Percentiles rank a stretch among this genome's conserved stretches.
phyloP scores from a whole-genome alignment of 257 asterid species.

The Asclepias syriaca region DNA sequence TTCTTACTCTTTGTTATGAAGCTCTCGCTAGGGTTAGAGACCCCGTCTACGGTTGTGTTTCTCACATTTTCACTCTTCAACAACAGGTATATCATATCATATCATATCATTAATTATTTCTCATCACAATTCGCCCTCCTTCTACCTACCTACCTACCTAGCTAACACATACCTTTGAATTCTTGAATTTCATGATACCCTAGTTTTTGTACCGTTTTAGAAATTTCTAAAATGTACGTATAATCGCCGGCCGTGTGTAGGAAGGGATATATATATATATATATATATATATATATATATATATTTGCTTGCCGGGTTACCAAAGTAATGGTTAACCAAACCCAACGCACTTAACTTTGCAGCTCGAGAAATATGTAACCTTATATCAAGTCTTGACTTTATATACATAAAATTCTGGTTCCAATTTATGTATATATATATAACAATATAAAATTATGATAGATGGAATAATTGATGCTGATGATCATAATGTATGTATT shows the following conservation, averaged over 20 bases:
- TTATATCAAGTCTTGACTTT: constrained; percentile 23
- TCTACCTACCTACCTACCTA: no score
- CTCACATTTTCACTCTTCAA: constrained; percentile 35
- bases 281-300: no score
- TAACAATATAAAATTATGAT: neutral
- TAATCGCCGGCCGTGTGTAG: neutral
- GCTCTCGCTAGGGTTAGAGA: constrained; percentile 39
- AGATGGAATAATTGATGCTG: neutral
- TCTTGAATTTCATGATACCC: neutral
- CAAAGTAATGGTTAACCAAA: constrained; percentile 4
- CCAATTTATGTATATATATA: neutral
- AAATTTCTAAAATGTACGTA: no score
- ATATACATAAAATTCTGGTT: neutral
- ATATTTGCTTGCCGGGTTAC: constrained; percentile 21
- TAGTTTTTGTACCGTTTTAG: neutral
- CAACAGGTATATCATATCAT: constrained; percentile 24
- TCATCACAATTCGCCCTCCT: no score
- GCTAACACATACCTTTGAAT: no score
- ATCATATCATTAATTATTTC: no score
- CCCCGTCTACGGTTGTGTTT: constrained; percentile 42
- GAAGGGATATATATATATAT: no score
- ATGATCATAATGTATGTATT: neutral
- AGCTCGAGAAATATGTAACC: constrained; percentile 23
- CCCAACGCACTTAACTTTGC: constrained; percentile 13
- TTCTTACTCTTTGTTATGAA: constrained; percentile 34